Base-by-base conservation (phyloP, 768 basidiomycete species). In the Tulasnella sp. region DNA sequence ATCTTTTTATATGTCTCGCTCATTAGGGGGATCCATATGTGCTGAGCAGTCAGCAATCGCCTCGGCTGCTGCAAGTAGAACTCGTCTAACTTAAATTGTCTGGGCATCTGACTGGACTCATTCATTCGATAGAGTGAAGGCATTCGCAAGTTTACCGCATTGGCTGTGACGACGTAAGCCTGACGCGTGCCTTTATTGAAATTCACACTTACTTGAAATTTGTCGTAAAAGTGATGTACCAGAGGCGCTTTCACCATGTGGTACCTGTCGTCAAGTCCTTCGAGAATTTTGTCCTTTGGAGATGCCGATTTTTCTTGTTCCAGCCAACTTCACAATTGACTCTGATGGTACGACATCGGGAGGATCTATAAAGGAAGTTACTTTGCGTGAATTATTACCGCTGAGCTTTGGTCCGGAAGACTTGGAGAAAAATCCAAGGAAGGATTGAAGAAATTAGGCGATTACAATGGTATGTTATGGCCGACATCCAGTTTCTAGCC, bases 1-100 rank as follows among this genome's bases (percentile, higher is more conserved):
- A 29, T 24, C 13, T 27, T 32, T 50, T 45, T 41, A 37, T 13
- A 41, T 22, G 13, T 20, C n/a, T n/a, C n/a, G 20, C 27, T 37
- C 22, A 15, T 16, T 40, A 93, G 91, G 91, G 4, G 88, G 76
- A 1, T 76, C 84, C 0, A 92, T 96, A 53, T 98, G 93, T 58
- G 93, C 93, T 0, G 93, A 99, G 63, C 71, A 92, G 27, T 96
- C 93, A 0, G 92, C 92, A 0, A 70, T 99, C 48, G 83, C 90
- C n/a, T 95, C 95, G 64, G 92, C 89, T 24, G 79, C 83, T 19
- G 91, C 92, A 56, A 65, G 86, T 24, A 15, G n/a, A 9, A n/a
- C 19, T 24, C 40, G 37, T 71, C 2, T 5, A 25, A 32, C 20
- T 32, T 37, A 12, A 41, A 29, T 33, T 24, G 34, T 34, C 20